Conservation (phyloP, 176 grass and related monocot genomes). For the Aegilops speltoides region DNA sequence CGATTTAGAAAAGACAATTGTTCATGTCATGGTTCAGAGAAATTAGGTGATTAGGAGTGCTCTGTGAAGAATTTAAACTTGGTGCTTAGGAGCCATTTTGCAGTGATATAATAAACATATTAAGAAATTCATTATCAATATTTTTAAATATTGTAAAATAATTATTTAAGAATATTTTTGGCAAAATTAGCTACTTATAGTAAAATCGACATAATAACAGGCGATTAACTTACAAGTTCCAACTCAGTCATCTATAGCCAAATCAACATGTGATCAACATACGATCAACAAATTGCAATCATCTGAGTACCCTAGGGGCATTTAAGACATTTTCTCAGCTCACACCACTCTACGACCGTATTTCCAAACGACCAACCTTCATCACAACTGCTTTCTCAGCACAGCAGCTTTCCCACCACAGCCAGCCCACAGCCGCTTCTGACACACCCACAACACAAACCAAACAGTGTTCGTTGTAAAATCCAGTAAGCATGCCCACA, state of each 20-base stretch:
- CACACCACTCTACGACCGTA: background rate
- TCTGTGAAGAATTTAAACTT: background rate
- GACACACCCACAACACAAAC: background rate
- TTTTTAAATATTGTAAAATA: background rate
- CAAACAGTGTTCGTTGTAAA: background rate
- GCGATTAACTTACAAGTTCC: background rate
- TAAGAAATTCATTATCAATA: background rate
- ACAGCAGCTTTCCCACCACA: background rate
- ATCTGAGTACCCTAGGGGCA: background rate
- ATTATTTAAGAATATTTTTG: background rate
- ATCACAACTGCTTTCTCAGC: background rate
- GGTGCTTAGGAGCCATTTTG: background rate
- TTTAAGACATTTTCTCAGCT: background rate
- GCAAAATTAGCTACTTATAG: background rate
- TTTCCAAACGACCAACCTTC: background rate
- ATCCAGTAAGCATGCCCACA: background rate
- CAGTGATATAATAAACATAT: background rate
- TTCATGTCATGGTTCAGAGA: background rate
- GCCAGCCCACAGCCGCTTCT: background rate
- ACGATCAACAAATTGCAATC: background rate
- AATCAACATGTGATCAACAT: background rate
- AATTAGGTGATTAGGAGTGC: background rate
- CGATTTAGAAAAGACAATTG: background rate
- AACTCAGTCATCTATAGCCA: background rate
- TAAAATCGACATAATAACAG: background rate